Base-by-base conservation (phyloP, 192 early-diverging fungal genomes). In the Pilaira anomala region DNA sequence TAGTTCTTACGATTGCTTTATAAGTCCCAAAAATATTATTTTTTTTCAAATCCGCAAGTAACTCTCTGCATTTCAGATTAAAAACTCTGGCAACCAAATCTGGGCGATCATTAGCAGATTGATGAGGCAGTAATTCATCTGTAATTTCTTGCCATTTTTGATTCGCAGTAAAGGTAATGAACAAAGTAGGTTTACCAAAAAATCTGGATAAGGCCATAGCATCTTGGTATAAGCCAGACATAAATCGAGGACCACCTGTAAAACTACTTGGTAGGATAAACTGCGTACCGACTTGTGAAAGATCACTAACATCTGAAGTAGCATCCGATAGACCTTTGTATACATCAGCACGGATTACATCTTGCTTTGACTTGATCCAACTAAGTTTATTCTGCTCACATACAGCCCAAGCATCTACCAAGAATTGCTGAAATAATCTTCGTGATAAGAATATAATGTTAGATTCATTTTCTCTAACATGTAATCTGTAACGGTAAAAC, bases 1-100 rank as follows among this genome's bases (percentile, higher is more conserved):
- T 54, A 3, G 52, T 36, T 18, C 52, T 3, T 0, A 54, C 30
- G 6, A 54, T 30, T 3, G 0, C 30, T 30, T 19, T 54, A 18
- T 54, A 54, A 16, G 2, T 54, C 7, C 52, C 28, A 54, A 54
- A 54, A 16, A 54, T 33, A 33, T 33, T 18, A 7, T 50, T 50
- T 12, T 28, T 0, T 3, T 54, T 54, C 0, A 54, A 6, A 7
- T 54, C 52, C 14, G 29, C 12, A 3, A 54, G 14, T 2, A 54
- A 14, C 6, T 14, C 0, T 0, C 29, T 29, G 7, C 29, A 26
- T 16, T 54, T 33, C 2, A 54, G 9, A 7, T 54, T 54, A 16
- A 54, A 33, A 33, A 36, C 28, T 18, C n/a, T 28, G 6, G 52
- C 52, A n/a, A 54, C 28, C 3, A 54, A 3, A 5, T 54, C 52